Conservation (phyloP, 2,329 filamentous ascomycete species). For the Pseudogymnoascus pannorum region DNA sequence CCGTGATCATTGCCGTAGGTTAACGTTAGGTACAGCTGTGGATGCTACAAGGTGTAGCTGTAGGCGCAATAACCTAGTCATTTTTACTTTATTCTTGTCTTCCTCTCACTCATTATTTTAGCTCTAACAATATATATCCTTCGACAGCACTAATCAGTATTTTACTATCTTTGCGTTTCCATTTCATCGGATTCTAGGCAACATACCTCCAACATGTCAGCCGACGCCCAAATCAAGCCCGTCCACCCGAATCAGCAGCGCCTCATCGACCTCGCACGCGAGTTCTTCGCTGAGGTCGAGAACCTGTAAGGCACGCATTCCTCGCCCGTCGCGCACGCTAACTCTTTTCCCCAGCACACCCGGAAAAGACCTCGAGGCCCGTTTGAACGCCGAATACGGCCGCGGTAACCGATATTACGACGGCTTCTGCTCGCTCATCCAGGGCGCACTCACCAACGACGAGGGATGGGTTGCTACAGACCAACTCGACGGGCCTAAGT, state of each 20-base stretch:
- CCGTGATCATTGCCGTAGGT: background rate
- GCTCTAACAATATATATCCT: background rate
- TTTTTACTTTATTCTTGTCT: background rate
- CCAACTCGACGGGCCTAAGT: conserved; percentile 38
- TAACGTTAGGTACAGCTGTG: background rate
- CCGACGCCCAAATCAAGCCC: background rate
- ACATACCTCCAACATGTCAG: background rate
- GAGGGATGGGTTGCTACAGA: conserved; percentile 40
- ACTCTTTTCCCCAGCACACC: conserved; percentile 31
- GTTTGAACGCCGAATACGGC: conserved; percentile 38
- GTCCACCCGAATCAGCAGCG: conserved; percentile 12
- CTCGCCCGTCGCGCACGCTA: background rate
- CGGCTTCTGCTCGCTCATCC: conserved; percentile 34
- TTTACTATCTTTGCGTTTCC: background rate
- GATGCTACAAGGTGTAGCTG: background rate
- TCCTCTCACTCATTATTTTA: background rate
- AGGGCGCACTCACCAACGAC: conserved; percentile 28
- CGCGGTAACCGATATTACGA: conserved; percentile 38
- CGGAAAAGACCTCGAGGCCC: conserved; percentile 37
- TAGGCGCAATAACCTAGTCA: background rate
- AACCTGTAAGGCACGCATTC: conserved; percentile 22
- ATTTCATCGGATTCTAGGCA: background rate
- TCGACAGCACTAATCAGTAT: background rate
- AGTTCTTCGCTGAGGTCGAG: conserved; percentile 27
- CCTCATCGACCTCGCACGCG: conserved; percentile 13